A percentile compares a stretch with the other conserved stretches of the same genome.
Evolutionary conservation across 2,329 filamentous ascomycete species (phyloP).

Genomic region (Scedosporium minutisporum): DNA sequence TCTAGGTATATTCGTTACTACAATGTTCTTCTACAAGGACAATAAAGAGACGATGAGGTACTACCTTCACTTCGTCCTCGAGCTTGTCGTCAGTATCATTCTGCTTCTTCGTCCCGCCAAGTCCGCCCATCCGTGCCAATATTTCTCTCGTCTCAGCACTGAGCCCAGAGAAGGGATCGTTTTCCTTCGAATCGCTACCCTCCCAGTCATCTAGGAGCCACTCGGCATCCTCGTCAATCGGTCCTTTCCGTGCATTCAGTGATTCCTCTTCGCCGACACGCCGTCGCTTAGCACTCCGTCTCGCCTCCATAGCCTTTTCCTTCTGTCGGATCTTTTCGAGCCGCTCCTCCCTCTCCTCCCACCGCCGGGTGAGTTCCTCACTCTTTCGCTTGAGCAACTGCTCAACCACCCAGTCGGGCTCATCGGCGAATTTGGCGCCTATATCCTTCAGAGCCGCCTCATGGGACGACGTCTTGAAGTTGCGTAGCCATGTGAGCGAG

Average conservation of each 20-base stretch:
- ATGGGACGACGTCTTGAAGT: conserved; percentile 57
- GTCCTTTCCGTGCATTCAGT: neutral
- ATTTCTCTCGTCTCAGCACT: conserved; percentile 68
- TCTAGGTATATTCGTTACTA: conserved; percentile 33
- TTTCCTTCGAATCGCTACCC: conserved; percentile 27
- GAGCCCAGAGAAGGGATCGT: conserved; percentile 41
- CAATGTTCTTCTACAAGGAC: neutral
- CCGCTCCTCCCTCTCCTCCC: conserved; percentile 65
- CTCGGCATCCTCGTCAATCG: conserved; percentile 44
- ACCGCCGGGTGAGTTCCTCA: conserved; percentile 54
- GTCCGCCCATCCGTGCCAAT: conserved; percentile 55
- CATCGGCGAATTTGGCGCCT: conserved; percentile 44
- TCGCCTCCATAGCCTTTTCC: conserved; percentile 46
- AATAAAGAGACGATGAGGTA: conserved; percentile 4
- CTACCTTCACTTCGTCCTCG: conserved; percentile 59
- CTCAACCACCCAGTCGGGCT: conserved; percentile 78
- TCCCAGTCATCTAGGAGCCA: conserved; percentile 68
- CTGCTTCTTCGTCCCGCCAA: conserved; percentile 26
- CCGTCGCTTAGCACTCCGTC: conserved; percentile 34
- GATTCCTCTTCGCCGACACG: conserved; percentile 26
- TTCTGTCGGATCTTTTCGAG: conserved; percentile 56
- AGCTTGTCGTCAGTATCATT: conserved; percentile 34
- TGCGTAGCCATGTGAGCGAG: conserved; percentile 81
- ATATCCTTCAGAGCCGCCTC: conserved; percentile 40
- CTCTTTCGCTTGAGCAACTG: conserved; percentile 62